These are phyloP conservation scores for Paraphoma chrysanthemicola DNA, from an alignment of 2,329 filamentous ascomycete species.

Conservation along the genomic window DNA sequence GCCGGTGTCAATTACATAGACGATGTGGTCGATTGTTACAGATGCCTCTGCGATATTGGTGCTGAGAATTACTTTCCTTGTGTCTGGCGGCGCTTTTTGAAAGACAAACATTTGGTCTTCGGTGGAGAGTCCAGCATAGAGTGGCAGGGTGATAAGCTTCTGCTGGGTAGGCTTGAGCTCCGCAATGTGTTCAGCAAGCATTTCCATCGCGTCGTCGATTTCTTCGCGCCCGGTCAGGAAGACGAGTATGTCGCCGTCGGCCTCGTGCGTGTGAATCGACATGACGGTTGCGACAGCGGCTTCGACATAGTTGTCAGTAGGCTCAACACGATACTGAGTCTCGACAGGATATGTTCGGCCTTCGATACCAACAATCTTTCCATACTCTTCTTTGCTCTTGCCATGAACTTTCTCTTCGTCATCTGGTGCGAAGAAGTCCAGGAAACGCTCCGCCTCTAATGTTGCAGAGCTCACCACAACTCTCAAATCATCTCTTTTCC, in stretches of 20 bases:
- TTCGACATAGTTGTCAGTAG: constrained; percentile 87
- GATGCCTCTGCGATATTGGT: constrained; percentile 98
- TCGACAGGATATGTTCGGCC: constrained; percentile 90
- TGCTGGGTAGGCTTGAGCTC: constrained; percentile 67
- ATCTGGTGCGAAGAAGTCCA: constrained; percentile 74
- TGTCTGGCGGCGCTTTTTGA: constrained; percentile 79
- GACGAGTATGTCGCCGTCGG: constrained; percentile 84
- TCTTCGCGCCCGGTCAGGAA: constrained; percentile 94
- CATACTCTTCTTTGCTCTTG: constrained; percentile 53
- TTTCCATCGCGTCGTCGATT: constrained; percentile 82
- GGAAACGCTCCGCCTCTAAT: constrained; percentile 84
- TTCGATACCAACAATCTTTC: constrained; percentile 81
- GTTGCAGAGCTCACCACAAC: constrained; percentile 95
- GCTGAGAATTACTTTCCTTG: constrained; percentile 87
- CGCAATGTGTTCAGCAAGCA: constrained; percentile 74
- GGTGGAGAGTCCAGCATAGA: constrained; percentile 87
- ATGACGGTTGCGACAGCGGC: constrained; percentile 82
- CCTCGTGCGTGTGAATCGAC: constrained; percentile 83
- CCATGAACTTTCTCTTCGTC: constrained; percentile 47
- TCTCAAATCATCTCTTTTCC: constrained; percentile 78
- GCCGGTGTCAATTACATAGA: constrained; percentile 88
- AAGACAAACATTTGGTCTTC: constrained; percentile 97
- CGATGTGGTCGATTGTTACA: constrained; percentile 89
- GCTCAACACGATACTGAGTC: constrained; percentile 77
- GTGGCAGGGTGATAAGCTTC: constrained; percentile 73